A percentile compares a stretch with the other conserved stretches of the same genome.
These are phyloP conservation scores for Phaffomyces opuntiae DNA, from an alignment of 805 yeast genomes.

Conservation along the genomic window DNA sequence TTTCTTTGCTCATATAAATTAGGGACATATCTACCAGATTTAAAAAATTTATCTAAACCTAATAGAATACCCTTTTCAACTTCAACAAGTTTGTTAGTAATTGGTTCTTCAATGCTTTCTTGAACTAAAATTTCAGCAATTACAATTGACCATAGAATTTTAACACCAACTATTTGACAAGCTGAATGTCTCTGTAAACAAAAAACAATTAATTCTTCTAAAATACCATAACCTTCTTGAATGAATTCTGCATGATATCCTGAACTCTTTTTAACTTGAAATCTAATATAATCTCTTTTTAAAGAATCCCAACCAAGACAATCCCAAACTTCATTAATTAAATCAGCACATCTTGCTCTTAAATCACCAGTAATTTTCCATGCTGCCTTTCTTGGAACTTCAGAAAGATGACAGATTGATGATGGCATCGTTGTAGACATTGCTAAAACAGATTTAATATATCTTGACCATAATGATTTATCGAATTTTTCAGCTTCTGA, in stretches of 20 bases:
- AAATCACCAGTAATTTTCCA: constrained; percentile 54
- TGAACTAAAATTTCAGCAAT: constrained; percentile 58
- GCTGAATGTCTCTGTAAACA: constrained; percentile 59
- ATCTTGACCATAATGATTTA: constrained; percentile 62
- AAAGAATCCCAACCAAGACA: constrained; percentile 57
- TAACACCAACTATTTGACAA: constrained; percentile 57
- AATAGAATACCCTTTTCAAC: constrained; percentile 57
- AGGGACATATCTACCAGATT: constrained; percentile 51
- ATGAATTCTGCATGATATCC: constrained; percentile 67
- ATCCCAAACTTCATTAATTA: constrained; percentile 66
- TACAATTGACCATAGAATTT: constrained; percentile 63
- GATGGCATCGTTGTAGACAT: constrained; percentile 63
- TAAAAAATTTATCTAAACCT: constrained; percentile 60
- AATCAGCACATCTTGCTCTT: constrained; percentile 48
- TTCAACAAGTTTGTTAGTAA: constrained; percentile 49
- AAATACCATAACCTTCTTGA: constrained; percentile 47
- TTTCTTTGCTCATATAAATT: constrained; percentile 43
- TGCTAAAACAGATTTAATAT: constrained; percentile 47
- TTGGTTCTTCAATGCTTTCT: constrained; percentile 49
- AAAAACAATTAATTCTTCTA: constrained; percentile 58
- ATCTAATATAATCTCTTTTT: constrained; percentile 46
- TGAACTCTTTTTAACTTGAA: constrained; percentile 55
- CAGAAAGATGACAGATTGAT: constrained; percentile 61
- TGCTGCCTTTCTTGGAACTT: constrained; percentile 68
- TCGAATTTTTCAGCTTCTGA: constrained; percentile 45